Conservation (phyloP, 2,329 filamentous ascomycete species). For the Exophiala dermatitidis region DNA sequence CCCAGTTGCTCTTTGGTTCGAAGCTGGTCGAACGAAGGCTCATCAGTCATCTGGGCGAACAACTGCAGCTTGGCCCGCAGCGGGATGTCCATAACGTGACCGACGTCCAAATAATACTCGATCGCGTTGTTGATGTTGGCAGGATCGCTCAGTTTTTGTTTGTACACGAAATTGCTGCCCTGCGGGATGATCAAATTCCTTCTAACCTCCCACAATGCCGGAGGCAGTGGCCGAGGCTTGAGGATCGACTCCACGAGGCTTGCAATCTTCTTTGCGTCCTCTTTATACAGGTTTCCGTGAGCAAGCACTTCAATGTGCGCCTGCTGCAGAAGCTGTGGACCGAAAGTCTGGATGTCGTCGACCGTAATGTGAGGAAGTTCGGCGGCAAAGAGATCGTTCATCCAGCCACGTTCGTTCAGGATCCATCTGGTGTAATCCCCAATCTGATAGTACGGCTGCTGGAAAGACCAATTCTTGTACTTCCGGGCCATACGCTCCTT, state of each 20-base stretch:
- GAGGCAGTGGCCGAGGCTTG: conserved; percentile 64
- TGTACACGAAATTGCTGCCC: conserved; percentile 77
- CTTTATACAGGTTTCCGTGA: conserved; percentile 90
- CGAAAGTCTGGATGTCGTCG: conserved; percentile 68
- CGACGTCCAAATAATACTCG: conserved; percentile 67
- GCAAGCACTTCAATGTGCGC: conserved; percentile 80
- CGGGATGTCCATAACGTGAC: conserved; percentile 59
- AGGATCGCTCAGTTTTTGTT: conserved; percentile 71
- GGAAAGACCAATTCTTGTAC: conserved; percentile 79
- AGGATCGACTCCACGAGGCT: conserved; percentile 73
- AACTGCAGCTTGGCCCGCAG: conserved; percentile 71
- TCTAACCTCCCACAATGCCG: conserved; percentile 69
- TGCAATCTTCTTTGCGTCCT: conserved; percentile 80
- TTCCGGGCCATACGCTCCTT: conserved; percentile 73
- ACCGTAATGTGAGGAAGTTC: conserved; percentile 69
- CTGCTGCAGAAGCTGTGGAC: conserved; percentile 71
- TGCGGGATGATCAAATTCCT: conserved; percentile 70
- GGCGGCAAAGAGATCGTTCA: conserved; percentile 70
- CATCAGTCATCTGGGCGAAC: conserved; percentile 82
- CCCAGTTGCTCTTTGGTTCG: conserved; percentile 92
- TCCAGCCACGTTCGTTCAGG: conserved; percentile 65
- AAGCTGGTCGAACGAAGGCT: conserved; percentile 89
- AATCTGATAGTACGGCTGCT: conserved; percentile 84
- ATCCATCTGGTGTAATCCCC: conserved; percentile 76
- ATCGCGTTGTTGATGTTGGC: conserved; percentile 85